These are phyloP conservation scores for Amoeboradix gromovi DNA, from an alignment of 371 early-diverging fungal species.

Conservation along the genomic window DNA sequence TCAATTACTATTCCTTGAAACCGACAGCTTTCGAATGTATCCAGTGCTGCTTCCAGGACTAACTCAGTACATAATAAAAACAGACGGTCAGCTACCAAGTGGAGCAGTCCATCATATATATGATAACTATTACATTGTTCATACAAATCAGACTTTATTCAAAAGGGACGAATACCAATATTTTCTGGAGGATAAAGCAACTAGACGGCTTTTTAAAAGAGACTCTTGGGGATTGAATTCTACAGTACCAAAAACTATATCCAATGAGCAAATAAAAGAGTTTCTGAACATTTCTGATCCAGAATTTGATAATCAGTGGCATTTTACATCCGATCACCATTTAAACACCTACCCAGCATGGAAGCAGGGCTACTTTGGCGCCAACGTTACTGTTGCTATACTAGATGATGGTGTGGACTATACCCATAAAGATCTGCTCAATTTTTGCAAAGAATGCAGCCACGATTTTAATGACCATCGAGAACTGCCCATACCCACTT, in stretches of 20 bases:
- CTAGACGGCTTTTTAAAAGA: not conserved
- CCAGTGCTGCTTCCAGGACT: not conserved
- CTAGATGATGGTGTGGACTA: conserved; percentile 84
- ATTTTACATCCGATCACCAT: conserved; percentile 13
- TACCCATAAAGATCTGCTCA: conserved; percentile 37
- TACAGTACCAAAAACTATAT: not conserved
- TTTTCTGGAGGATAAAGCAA: not conserved
- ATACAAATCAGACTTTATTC: not conserved
- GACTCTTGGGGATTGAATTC: not conserved
- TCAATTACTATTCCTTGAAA: too few relatives aligned
- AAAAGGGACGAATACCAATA: not conserved
- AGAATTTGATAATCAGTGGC: conserved; percentile 50
- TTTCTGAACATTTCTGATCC: conserved; percentile 33
- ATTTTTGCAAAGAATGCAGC: not conserved
- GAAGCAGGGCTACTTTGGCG: not conserved
- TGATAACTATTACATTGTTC: not conserved
- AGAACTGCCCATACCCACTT: not conserved
- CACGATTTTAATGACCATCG: not conserved
- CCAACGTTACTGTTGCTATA: conserved; percentile 38
- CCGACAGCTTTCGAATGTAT: too few relatives aligned
- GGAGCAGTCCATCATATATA: not conserved
- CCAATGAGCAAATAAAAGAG: not conserved
- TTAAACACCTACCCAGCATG: not conserved
- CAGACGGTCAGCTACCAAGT: not conserved
- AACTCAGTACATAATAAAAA: not conserved